phyloP scores from a whole-genome alignment of 345 rosid species.

The Citrus australasica region DNA sequence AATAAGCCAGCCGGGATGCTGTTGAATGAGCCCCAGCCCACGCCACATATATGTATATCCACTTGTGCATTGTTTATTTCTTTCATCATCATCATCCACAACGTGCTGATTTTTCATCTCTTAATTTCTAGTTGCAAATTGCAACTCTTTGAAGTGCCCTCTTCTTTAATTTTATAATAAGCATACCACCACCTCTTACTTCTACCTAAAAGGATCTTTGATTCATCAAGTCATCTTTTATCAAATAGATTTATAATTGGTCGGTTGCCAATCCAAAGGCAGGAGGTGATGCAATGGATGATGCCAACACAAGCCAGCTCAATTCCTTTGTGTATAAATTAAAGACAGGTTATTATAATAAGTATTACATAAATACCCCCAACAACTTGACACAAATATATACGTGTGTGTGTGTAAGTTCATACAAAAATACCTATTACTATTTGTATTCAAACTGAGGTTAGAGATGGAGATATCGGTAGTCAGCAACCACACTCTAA shows the following conservation, averaged over 20 bases:
- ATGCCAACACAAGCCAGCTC: neutral
- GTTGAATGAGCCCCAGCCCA: neutral
- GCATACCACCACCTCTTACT: neutral
- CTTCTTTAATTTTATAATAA: neutral
- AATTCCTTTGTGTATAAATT: neutral
- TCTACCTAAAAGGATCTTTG: neutral
- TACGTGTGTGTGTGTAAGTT: no score
- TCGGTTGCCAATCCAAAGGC: neutral
- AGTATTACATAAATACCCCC: no score
- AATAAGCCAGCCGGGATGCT: neutral
- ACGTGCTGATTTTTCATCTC: no score
- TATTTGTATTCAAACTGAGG: no score
- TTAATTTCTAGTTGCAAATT: no score
- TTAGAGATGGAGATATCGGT: no score
- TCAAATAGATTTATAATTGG: neutral
- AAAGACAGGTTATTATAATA: neutral
- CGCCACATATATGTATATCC: neutral
- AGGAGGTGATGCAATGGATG: neutral
- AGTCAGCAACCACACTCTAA: no score
- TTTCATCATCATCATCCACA: neutral
- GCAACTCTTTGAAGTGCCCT: neutral
- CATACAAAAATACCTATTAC: neutral
- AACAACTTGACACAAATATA: no score
- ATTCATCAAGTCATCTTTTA: neutral
- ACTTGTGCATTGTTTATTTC: neutral